Conservation (phyloP, 257 asterid genomes). For the Verbascum thapsus region DNA sequence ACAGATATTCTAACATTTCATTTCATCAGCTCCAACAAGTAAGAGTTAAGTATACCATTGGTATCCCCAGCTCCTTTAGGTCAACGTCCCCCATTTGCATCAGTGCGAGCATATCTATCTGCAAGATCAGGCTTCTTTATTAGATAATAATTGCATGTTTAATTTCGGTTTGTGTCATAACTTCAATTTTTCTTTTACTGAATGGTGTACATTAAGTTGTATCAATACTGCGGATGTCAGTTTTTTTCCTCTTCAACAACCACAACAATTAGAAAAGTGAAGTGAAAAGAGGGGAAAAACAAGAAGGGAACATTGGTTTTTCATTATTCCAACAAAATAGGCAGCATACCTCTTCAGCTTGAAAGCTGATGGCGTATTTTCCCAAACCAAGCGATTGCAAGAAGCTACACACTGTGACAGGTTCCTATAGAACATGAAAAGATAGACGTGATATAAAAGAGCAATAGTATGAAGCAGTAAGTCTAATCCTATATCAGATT, state of each 20-base stretch:
- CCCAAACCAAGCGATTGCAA: conserved; percentile 67
- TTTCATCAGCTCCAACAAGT: background rate
- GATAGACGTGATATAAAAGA: conserved; percentile 11
- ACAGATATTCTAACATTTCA: background rate
- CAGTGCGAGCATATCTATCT: conserved; percentile 75
- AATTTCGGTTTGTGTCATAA: background rate
- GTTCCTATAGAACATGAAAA: conserved; percentile 42
- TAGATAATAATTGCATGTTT: background rate
- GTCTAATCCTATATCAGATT: background rate
- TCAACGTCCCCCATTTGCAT: conserved; percentile 75
- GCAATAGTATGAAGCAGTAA: background rate
- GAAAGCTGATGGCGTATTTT: conserved; percentile 61
- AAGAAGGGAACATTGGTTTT: background rate
- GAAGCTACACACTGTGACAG: conserved; percentile 51
- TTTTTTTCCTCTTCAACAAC: background rate
- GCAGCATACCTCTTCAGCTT: conserved; percentile 74
- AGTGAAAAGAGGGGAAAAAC: conserved; percentile 11
- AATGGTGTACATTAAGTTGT: background rate
- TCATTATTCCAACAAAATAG: conserved; percentile 1
- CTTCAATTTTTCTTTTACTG: background rate
- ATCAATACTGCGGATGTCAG: background rate
- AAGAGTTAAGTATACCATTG: conserved; percentile 52
- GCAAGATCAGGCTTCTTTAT: conserved; percentile 25
- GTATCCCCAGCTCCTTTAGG: conserved; percentile 77
- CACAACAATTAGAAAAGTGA: background rate